Conservation (phyloP, 768 basidiomycete species). For the Boletus rubescentipes region DNA sequence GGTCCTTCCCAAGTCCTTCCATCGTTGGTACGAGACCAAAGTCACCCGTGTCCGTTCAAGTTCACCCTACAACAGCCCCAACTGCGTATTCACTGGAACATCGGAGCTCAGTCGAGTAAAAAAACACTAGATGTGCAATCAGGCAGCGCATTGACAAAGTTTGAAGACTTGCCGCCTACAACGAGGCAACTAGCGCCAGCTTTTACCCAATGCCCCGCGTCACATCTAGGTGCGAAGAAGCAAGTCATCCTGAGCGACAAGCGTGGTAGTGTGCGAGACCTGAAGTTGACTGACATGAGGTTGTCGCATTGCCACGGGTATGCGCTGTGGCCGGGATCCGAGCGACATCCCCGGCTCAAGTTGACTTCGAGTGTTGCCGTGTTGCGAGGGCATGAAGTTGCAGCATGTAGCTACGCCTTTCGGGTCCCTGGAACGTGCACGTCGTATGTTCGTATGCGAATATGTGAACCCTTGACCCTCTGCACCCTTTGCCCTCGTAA, state of each 20-base stretch:
- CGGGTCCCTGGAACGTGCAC: constrained; percentile 21
- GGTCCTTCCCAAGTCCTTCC: too few relatives aligned
- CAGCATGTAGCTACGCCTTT: constrained; percentile 8
- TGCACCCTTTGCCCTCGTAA: constrained; percentile 1
- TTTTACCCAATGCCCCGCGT: background rate
- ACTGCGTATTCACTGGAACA: too few relatives aligned
- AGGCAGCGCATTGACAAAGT: background rate
- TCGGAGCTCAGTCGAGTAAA: too few relatives aligned
- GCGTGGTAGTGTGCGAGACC: background rate
- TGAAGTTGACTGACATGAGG: constrained; percentile 1
- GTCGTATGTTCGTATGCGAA: background rate
- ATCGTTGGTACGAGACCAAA: too few relatives aligned
- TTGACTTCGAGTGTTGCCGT: too few relatives aligned
- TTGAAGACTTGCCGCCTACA: background rate
- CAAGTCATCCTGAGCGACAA: background rate
- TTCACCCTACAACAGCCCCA: too few relatives aligned
- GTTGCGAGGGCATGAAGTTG: constrained; percentile 1
- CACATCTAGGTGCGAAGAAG: too few relatives aligned
- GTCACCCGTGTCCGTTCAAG: too few relatives aligned
- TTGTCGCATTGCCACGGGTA: background rate
- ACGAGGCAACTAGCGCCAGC: background rate
- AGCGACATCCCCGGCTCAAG: too few relatives aligned
- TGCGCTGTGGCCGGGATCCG: background rate
- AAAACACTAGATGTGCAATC: background rate
- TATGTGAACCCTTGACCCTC: constrained; percentile 18